Base-by-base conservation (phyloP, 176 grass and related monocot species). In the Ampelocalamus luodianensis region DNA sequence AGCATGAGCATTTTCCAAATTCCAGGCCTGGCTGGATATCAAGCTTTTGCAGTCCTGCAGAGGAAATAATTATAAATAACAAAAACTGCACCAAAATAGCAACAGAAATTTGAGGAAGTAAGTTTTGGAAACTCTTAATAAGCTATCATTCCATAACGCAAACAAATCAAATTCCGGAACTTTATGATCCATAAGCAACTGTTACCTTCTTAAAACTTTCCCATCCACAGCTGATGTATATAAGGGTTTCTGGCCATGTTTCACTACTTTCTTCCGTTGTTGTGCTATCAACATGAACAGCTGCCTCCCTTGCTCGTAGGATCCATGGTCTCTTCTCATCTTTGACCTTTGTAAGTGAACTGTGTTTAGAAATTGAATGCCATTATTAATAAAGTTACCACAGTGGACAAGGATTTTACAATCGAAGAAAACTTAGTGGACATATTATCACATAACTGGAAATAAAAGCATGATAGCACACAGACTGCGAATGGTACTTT, bases 151-250 rank as follows among this genome's bases (percentile, higher is more conserved):
- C 2, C 32, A 40, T 76, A 59, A 76, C 27, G 79, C 56, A 73
- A 77, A 38, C 26, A 72, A 79, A 62, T 75, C 68, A 49, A 22
- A 27, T 74, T 85, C 26, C 24, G 26, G 20, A 24, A 63, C 32
- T 78, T 43, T 20, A 65, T 59, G 23, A 75, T 71, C 11, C 16
- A 46, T 49, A 38, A 76, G 63, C 14, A 89, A 73, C 39, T 46
- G 8, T 29, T 84, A 98, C 96, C 91, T 95, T 88, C 85, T 93
- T 98, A 87, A 98, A 98, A 79, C 93, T 95, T 81, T 98, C 93
- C 96, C 96, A 98, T 66, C 96, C 93, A 66, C 93, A 98, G 63
- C 96, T 98, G 82, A 98, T 98, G 83, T 95, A 98, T 87, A 98
- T 89, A 77, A 98, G 89, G 39, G 91, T 98, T 77, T 83, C 74